A percentile compares a stretch with the other conserved stretches of the same genome.
Conservation (phyloP, 2,329 filamentous ascomycete genomes). For the Macrophomina pseudophaseolina region DNA sequence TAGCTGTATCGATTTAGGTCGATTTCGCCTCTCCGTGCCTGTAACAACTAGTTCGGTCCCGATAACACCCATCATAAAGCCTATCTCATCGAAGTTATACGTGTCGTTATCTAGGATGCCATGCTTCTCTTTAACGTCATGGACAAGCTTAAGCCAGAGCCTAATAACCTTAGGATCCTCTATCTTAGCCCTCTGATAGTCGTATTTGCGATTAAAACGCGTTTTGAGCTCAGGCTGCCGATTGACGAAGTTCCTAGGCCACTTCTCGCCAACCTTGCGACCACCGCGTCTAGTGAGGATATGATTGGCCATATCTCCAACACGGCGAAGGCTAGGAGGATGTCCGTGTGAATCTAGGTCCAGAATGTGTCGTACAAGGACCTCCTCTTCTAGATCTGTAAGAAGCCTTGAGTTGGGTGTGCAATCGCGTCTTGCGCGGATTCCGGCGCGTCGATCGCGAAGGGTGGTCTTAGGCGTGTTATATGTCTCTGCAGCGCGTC, state of each 20-base stretch:
- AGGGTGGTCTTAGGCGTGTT: no score
- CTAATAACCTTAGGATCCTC: constrained; percentile 25
- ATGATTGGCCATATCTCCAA: background rate
- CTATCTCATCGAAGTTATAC: background rate
- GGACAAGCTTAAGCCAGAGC: constrained; percentile 26
- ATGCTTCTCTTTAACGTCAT: constrained; percentile 24
- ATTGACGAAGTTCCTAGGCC: constrained; percentile 27
- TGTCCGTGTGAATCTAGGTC: no score
- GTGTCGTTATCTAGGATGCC: background rate
- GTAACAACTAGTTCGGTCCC: no score
- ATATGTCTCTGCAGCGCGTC: no score
- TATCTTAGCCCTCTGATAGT: background rate
- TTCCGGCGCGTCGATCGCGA: no score
- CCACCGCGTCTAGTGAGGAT: background rate
- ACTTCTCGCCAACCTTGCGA: constrained; percentile 24
- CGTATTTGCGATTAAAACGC: constrained; percentile 26
- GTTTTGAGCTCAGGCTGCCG: constrained; percentile 28
- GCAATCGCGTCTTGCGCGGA: no score
- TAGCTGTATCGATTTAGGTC: no score
- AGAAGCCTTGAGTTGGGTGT: no score
- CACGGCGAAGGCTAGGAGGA: background rate
- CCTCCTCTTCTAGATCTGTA: no score
- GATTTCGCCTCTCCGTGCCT: no score
- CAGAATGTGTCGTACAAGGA: no score
- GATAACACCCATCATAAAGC: background rate